These are phyloP conservation scores for Boletus sp. DNA, from an alignment of 768 basidiomycete genomes.

Conservation along the genomic window DNA sequence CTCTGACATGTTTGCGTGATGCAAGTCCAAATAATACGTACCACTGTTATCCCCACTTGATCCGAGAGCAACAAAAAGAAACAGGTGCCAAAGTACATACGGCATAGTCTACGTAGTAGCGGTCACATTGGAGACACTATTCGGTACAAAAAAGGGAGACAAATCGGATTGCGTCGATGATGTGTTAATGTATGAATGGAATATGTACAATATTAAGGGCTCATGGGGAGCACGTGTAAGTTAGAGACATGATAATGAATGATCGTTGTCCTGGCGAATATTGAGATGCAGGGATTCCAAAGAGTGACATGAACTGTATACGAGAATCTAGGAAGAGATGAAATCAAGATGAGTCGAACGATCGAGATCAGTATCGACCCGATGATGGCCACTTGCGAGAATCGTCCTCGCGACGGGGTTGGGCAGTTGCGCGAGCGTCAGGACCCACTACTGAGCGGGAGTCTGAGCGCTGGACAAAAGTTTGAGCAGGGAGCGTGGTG, in stretches of 20 bases:
- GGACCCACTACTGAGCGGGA: conserved; percentile 34
- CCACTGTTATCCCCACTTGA: conserved; percentile 20
- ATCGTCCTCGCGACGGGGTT: conserved; percentile 48
- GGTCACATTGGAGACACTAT: conserved; percentile 23
- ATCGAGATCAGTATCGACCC: conserved; percentile 44
- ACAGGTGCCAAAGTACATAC: conserved; percentile 29
- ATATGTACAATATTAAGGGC: conserved; percentile 39
- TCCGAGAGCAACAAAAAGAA: conserved; percentile 9
- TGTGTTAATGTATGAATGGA: conserved; percentile 29
- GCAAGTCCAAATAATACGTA: conserved; percentile 13
- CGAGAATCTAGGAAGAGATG: conserved; percentile 35
- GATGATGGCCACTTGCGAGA: conserved; percentile 49
- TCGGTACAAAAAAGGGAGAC: conserved; percentile 24
- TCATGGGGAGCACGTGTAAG: conserved; percentile 30
- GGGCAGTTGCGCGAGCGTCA: conserved; percentile 22
- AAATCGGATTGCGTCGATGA: conserved; percentile 28
- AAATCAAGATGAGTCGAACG: conserved; percentile 33
- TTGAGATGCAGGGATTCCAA: conserved; percentile 33
- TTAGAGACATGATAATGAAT: conserved; percentile 36
- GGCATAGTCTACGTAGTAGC: conserved; percentile 9
- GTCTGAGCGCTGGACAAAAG: conserved; percentile 45
- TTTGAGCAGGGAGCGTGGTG: conserved; percentile 28
- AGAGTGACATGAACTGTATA: conserved; percentile 35
- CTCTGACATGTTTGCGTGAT: conserved; percentile 9
- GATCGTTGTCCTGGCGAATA: conserved; percentile 36